phyloP scores from a whole-genome alignment of 768 basidiomycete species.

The Mycena albidolilacea region DNA sequence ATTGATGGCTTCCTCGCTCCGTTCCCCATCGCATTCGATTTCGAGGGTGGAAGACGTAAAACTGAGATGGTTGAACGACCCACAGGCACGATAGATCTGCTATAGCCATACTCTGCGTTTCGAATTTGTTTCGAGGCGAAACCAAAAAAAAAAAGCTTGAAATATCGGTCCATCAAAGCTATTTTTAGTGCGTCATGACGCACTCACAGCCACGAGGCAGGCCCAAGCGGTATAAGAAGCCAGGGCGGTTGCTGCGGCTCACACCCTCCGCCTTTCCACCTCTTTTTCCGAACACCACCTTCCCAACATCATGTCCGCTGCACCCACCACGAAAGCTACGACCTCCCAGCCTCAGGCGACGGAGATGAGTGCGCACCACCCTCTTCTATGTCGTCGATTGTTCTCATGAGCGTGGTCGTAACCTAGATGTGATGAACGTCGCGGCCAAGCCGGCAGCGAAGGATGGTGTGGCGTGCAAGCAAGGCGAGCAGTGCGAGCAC shows the following conservation, averaged over 20 bases:
- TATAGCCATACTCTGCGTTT: too few species aligned
- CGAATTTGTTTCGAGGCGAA: too few species aligned
- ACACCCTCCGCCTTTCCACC: neutral
- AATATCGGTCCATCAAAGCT: neutral
- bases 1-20: too few species aligned
- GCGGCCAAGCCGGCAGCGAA: slow-evolving; percentile 41
- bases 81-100: too few species aligned
- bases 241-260: slow-evolving; percentile 26
- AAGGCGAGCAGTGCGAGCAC: slow-evolving; percentile 54
- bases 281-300: slow-evolving; percentile 14
- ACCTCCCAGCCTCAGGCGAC: slow-evolving; percentile 71
- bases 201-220: slow-evolving; percentile 20
- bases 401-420: neutral
- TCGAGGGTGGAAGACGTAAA: too few species aligned
- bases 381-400: neutral
- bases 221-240: slow-evolving; percentile 12
- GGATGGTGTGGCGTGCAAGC: slow-evolving; percentile 34
- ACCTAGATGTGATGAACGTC: slow-evolving; percentile 63
- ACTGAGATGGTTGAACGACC: too few species aligned
- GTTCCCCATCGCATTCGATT: too few species aligned
- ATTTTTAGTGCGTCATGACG: slow-evolving; percentile 12
- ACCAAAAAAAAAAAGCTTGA: too few species aligned
- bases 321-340: slow-evolving; percentile 51
- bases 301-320: slow-evolving; percentile 38
- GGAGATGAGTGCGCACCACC: slow-evolving; percentile 70